Evolutionary conservation across 2,329 filamentous ascomycete genomes (phyloP), one percentile per base, ranked within the genome.

Genomic region (Xylariaceae sp.): DNA sequence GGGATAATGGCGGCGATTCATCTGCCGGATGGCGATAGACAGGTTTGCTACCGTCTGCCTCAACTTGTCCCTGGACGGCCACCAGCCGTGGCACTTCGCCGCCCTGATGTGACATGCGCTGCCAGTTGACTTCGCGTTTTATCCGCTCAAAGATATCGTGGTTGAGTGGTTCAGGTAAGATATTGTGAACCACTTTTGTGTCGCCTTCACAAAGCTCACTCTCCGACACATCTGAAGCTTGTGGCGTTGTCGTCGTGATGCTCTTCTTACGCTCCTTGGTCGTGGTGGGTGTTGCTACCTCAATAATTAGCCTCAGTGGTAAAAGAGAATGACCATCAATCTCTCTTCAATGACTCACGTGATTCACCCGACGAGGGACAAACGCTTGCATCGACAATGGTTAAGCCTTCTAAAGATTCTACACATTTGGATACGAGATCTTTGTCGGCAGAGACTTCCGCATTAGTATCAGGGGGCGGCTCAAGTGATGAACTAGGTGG

Each of bases 21-120:
- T 99, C 94, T 3, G 91, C 85, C 50, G 94, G 94, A 73, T 97
- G 94, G 11, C 94, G 88, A 73, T 99, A 99, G n/a, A 97, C 82
- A 18, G 94, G 94, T 72, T 89, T 87, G 64, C 80, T 87, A 15
- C 89, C 90, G 67, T 93, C 86, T 0, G 78, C 71, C 45, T 79
- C 80, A 35, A 92, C 78, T 13, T 82, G 77, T 2, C 92, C 94
- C 72, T 97, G 92, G 17, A 96, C 92, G 53, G 91, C 92, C 5
- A 97, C 90, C 1, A 97, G 83, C 44, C 94, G 86, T 49, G 94
- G 94, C 0, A 97, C 94, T 67, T 94, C 88, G 30, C 94, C 92
- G 39, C 90, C 90, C 65, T 93, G 88, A 67, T 97, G 94, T 49
- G 87, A 88, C 94, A 99, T 97, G 64, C 84, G 88, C 70, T 93